Percentiles rank a stretch among this genome's conserved stretches.
Conservation (phyloP, 1,284 basidiomycete species). For the Psilocybe mexicana region DNA sequence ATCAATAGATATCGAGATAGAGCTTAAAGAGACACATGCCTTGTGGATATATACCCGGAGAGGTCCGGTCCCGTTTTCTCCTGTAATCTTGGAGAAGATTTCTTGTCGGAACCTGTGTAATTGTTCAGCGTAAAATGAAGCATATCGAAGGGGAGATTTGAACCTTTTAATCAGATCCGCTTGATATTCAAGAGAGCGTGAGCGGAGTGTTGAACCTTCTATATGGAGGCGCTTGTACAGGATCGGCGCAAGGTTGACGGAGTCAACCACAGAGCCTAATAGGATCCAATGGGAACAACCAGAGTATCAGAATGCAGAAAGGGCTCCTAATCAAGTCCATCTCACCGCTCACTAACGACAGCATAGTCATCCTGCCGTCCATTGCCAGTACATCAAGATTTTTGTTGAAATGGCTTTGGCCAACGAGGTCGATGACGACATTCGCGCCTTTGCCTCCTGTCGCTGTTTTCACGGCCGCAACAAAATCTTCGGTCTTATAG, state of each 20-base stretch:
- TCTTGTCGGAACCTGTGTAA: conserved; percentile 41
- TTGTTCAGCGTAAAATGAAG: neutral
- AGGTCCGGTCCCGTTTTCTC: conserved; percentile 53
- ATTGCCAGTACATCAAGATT: conserved; percentile 78
- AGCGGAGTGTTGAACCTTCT: conserved; percentile 87
- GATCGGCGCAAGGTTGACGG: conserved; percentile 68
- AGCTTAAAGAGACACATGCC: conserved; percentile 38
- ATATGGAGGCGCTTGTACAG: conserved; percentile 88
- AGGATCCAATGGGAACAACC: conserved; percentile 18
- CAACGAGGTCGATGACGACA: conserved; percentile 89
- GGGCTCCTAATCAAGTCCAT: neutral
- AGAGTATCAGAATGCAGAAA: neutral
- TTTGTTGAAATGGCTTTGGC: conserved; percentile 79
- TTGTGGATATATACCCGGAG: conserved; percentile 80
- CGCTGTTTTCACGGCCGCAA: conserved; percentile 61
- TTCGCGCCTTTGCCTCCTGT: conserved; percentile 74
- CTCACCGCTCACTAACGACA: conserved; percentile 73
- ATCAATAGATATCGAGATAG: neutral
- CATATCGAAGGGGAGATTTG: conserved; percentile 1
- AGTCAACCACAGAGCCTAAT: conserved; percentile 63
- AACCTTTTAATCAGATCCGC: conserved; percentile 71
- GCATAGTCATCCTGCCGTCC: conserved; percentile 79
- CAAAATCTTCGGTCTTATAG: conserved; percentile 85
- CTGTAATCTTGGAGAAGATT: conserved; percentile 63
- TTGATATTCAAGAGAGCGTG: conserved; percentile 81